These are phyloP conservation scores for Conoideocrella luteorostrata DNA, from an alignment of 2,329 filamentous ascomycete species.

Conservation along the genomic window DNA sequence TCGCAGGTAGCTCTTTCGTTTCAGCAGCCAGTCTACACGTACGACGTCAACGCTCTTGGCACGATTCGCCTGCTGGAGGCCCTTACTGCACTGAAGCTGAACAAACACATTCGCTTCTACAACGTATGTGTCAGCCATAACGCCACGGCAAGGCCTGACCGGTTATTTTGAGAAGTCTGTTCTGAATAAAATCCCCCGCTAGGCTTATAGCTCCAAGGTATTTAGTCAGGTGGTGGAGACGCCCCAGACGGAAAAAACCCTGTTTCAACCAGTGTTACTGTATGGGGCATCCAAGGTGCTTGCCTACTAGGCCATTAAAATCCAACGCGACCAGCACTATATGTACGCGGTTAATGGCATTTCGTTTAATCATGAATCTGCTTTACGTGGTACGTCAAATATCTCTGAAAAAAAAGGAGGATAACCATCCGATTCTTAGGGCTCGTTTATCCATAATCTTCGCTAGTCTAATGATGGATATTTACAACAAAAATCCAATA, in stretches of 20 bases:
- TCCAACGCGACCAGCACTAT: neutral
- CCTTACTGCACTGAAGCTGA: neutral
- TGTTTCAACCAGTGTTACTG: neutral
- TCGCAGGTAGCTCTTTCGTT: neutral
- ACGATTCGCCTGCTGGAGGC: neutral
- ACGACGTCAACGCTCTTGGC: neutral
- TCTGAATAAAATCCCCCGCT: neutral
- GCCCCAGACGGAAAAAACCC: neutral
- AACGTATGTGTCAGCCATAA: no score
- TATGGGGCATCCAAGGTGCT: neutral
- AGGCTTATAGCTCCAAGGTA: neutral
- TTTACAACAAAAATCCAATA: neutral
- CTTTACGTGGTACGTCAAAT: neutral
- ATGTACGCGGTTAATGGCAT: neutral
- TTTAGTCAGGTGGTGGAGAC: neutral
- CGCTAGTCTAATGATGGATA: neutral
- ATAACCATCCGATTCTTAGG: no score
- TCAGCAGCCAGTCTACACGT: neutral
- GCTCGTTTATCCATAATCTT: no score
- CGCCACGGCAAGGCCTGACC: no score
- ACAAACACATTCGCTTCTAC: neutral
- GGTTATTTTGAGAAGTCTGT: no score
- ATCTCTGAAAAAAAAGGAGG: no score
- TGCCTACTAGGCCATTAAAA: neutral
- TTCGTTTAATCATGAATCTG: neutral